Evolutionary conservation across 2,329 filamentous ascomycete species (phyloP), one percentile per base, ranked within the genome.

Genomic region (Madurella mycetomatis): DNA sequence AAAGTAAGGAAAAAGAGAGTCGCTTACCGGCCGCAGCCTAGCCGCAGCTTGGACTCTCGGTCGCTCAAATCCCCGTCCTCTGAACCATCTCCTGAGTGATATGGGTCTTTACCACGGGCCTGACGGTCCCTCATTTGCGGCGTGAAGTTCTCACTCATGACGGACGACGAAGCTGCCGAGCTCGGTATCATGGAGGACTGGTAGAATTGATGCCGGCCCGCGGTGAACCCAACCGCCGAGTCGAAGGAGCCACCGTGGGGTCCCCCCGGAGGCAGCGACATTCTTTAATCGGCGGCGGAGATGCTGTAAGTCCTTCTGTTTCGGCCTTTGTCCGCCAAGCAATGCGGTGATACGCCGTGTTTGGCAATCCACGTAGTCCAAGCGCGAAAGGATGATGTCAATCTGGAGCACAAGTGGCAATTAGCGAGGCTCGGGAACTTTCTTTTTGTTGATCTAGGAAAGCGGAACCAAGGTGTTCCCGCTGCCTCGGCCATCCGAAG

Each of bases 51-150:
- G 2, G 56, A 12, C n/a, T 62, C 64, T 18, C 61, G 59, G 9
- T 66, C 60, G n/a, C 61, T 66, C 53, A 66, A 61, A 17, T 67
- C 66, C 45, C 66, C 65, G 7, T 63, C 67, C 17, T 70, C 68
- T 9, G 66, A 65, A 19, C 62, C 62, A 39, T 71, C 69, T 19
- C 63, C 65, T 12, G 66, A 58, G 17, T 51, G 17, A 62, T 80
- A 81, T 1, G 79, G 78, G 57, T 84, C 75, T 62, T 82, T 82
- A 49, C 81, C 81, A 41, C 82, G 73, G 4, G 82, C 79, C 66
- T 85, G 82, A 5, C 74, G 74, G 65, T 84, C 80, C 62, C 79
- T 78, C 78, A 81, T 81, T 55, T 72, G 67, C 17, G 71, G 60
- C 0, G 78, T 80, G 66, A 80, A 78, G n/a, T 25, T 37, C 47